phyloP scores from a whole-genome alignment of 495 filamentous ascomycete species.

The Hyaloscypha variabilis region DNA sequence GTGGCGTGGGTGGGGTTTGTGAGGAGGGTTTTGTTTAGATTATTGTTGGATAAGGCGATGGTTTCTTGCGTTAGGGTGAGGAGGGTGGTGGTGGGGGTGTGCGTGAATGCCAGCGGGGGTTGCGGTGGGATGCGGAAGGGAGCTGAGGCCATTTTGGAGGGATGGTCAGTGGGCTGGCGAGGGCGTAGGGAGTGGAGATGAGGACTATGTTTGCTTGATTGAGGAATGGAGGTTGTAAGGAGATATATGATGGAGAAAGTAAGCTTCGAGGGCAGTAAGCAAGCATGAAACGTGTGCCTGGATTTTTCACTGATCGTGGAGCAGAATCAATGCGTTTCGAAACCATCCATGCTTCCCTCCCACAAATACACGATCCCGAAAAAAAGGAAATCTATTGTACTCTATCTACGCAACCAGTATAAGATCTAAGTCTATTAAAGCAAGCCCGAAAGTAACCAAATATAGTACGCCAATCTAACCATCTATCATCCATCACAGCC shows the following conservation, averaged over 20 bases:
- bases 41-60: no score
- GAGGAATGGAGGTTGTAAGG: background rate
- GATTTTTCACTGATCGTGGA: background rate
- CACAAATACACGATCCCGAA: background rate
- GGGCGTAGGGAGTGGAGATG: no score
- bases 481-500: constrained; percentile 14
- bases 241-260: background rate
- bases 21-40: no score
- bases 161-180: no score
- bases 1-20: no score
- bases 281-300: background rate
- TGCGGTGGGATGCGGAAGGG: no score
- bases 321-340: background rate
- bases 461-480: background rate
- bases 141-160: no score
- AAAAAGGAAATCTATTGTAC: background rate
- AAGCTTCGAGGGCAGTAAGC: background rate
- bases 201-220: no score
- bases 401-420: background rate
- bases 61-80: no score
- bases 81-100: no score
- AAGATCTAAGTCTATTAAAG: background rate
- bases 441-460: background rate
- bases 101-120: no score
- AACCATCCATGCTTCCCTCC: background rate